Base-by-base conservation (phyloP, 148 eudicot species). In the Rhododendron molle region DNA sequence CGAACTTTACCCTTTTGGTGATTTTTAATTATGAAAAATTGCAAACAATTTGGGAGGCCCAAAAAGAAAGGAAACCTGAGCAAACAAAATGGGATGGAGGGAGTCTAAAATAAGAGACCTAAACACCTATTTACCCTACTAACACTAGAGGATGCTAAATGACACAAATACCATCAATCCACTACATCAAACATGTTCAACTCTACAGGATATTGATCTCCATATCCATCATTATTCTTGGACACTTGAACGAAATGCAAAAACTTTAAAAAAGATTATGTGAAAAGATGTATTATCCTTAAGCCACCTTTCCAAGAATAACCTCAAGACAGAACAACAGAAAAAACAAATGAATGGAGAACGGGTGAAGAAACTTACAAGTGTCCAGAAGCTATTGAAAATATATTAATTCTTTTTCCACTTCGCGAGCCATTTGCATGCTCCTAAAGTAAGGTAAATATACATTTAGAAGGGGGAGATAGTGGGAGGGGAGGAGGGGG, bases 361-460 rank as follows among this genome's bases (percentile, higher is more conserved):
- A 20, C 49, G 36, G 71, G 50, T 76, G 26, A 89, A 82, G 56
- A 65, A 85, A 90, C 98, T 93, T 92, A 96, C 99, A 96, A 89
- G 92, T 96, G 99, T 74, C 99, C 99, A 71, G 99, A 96, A 80
- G 99, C 99, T 86, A 96, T 92, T 28, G 99, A 96, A 84, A 96
- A 96, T 85, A 96, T 96, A 88, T 96, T 96, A 43, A 96, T 92
- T 36, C 92, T 88, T 88, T 92, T 93, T 67, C 99, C 99, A 83
- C 85, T 96, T 73, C 99, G 94, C 44, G 88, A 91, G 40, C 81
- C 85, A 44, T 88, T 90, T 82, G 84, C 90, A 83, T 83, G 90
- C 90, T 95, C 93, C 94, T 93, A 74, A 40, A 89, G 82, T 23
- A 0, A 40, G 80, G 67, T 21, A 26, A 56, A 44, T 30, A 13